A percentile compares a stretch with the other conserved stretches of the same genome.
phyloP scores from a whole-genome alignment of 768 basidiomycete genomes.

The Tylopilus balloui region DNA sequence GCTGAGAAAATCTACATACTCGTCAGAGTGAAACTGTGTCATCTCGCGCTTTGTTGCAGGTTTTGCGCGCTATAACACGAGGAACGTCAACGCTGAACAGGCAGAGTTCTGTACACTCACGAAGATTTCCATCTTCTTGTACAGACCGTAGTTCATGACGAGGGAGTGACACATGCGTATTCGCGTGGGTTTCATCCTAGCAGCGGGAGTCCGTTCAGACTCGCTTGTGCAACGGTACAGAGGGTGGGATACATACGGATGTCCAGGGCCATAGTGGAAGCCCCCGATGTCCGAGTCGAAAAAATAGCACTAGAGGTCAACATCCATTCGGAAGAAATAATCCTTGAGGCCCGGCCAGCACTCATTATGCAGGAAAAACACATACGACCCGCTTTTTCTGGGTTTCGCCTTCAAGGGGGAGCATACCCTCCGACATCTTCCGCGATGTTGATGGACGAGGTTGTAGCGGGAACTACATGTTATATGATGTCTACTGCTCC shows the following conservation, averaged over 20 bases:
- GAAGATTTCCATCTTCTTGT: conserved; percentile 99
- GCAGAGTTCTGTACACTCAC: conserved; percentile 47
- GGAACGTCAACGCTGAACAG: background rate
- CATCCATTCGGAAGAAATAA: conserved; percentile 2
- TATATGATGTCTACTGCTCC: background rate
- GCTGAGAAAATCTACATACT: conserved; percentile 96
- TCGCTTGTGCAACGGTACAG: background rate
- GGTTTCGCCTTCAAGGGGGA: conserved; percentile 64
- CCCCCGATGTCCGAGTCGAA: conserved; percentile 99
- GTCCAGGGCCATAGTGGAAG: conserved; percentile 98
- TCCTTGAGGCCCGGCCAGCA: conserved; percentile 4
- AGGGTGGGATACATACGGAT: conserved; percentile 57
- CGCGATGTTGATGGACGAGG: background rate
- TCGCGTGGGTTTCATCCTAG: conserved; percentile 93
- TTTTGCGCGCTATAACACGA: conserved; percentile 76
- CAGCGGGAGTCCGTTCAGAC: background rate
- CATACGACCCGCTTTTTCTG: conserved; percentile 86
- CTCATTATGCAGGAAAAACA: conserved; percentile 15
- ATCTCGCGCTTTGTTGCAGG: conserved; percentile 99
- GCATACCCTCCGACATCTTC: conserved; percentile 41
- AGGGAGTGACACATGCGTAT: conserved; percentile 99
- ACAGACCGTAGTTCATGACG: conserved; percentile 99
- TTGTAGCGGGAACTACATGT: background rate
- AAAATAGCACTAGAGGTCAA: conserved; percentile 81
- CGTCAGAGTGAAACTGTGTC: conserved; percentile 99